Base-by-base conservation (phyloP, 139 green algal species). In the Chlamydomonas sp. region DNA sequence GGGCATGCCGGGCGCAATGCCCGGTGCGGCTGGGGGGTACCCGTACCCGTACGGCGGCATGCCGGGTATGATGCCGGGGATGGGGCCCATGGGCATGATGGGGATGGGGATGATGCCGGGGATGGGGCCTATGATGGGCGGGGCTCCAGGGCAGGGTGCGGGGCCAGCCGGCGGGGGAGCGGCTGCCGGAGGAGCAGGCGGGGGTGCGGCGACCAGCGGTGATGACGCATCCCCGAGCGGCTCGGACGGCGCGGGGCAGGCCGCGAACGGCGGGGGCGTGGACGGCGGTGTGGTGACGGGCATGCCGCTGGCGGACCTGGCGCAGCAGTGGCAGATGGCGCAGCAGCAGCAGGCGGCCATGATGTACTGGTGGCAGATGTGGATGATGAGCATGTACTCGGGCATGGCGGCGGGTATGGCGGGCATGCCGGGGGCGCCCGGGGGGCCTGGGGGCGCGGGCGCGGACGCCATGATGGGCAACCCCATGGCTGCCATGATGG, bases 331-430 rank as follows among this genome's bases (percentile, higher is more conserved):
- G 88, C 91, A 92, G 74, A 80, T 90, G 81, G 85, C 86, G 69
- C 88, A 91, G 78, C 85, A 91, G 66, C 90, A 93, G 78, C 88
- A 93, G 79, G 84, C 89, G n/a, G 82, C 86, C 0, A 88, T 89
- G 2, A 91, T 91, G 88, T 90, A 89, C 72, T 92, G 83, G 78
- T 93, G 86, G 86, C 91, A 93, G 79, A 89, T 89, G 78, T 92
- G 83, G 80, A 89, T 88, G 88, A 61, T 57, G 2, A 91, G 67
- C 31, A 88, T 92, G 83, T 90, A 85, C 72, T 85, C 66, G n/a
- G 84, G 84, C 59, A 69, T 78, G 61, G 49, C 78, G n/a, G 62
- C 74, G 31, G 66, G 57, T 66, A 60, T 10, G 18, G 69, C 59
- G 68, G 77, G 80, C 60, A 79, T 68, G 77, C 73, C 59, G 76